phyloP scores from a whole-genome alignment of 1,139 yeast species.

The Taiozyma sp. region DNA sequence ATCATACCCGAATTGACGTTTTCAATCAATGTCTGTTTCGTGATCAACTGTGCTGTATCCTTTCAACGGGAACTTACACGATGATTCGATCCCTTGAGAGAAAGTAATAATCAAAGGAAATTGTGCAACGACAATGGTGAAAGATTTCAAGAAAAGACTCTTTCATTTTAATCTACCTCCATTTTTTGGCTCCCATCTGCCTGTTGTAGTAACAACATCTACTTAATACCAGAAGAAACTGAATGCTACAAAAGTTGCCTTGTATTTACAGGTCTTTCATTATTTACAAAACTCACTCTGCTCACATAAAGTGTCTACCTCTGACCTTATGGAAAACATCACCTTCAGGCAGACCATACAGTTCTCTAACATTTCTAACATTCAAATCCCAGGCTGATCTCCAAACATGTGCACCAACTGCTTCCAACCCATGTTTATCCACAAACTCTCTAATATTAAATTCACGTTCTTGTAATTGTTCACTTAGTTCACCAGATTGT shows the following conservation, averaged over 20 bases:
- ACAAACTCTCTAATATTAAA: conserved; percentile 77
- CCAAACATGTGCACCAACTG: conserved; percentile 94
- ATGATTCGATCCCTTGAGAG: too few species aligned
- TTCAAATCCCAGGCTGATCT: conserved; percentile 81
- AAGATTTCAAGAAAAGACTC: too few species aligned
- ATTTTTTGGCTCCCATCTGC: too few species aligned
- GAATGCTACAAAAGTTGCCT: neutral
- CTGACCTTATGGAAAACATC: conserved; percentile 63
- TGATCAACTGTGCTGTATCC: too few species aligned
- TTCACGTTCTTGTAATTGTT: conserved; percentile 28
- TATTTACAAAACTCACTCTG: neutral
- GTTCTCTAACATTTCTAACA: conserved; percentile 59
- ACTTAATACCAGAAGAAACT: too few species aligned
- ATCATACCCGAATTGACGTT: too few species aligned
- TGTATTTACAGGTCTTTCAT: neutral
- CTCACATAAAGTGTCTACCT: conserved; percentile 18
- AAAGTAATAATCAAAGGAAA: too few species aligned
- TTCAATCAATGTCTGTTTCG: too few species aligned
- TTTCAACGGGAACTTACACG: too few species aligned
- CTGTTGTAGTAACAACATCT: too few species aligned
- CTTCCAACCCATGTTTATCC: conserved; percentile 45
- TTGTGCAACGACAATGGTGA: too few species aligned
- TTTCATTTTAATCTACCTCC: too few species aligned
- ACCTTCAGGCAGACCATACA: conserved; percentile 72
- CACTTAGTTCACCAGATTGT: conserved; percentile 39